phyloP scores from a whole-genome alignment of 2,329 filamentous ascomycete genomes.

The Gaeumannomyces tritici region DNA sequence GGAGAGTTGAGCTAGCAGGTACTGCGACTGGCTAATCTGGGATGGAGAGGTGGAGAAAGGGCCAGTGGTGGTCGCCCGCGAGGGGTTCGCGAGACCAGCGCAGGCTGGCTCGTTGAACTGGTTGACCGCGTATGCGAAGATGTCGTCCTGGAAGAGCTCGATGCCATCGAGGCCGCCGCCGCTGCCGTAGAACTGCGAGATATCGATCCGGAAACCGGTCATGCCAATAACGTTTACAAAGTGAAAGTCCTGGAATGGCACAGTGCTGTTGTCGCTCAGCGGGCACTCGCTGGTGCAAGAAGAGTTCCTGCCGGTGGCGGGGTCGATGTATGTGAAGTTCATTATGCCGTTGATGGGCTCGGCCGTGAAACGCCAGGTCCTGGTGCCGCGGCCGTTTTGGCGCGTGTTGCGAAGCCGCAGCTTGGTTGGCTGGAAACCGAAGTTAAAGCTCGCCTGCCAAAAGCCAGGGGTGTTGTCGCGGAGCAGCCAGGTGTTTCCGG shows the following conservation, averaged over 20 bases:
- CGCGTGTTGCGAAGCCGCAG: constrained; percentile 83
- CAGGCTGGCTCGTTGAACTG: constrained; percentile 85
- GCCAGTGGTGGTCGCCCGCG: constrained; percentile 60
- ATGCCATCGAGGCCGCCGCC: constrained; percentile 82
- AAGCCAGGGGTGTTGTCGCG: constrained; percentile 65
- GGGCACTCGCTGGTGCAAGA: constrained; percentile 79
- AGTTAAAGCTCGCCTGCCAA: constrained; percentile 77
- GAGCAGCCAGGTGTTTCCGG: constrained; percentile 78
- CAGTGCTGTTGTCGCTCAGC: constrained; percentile 58
- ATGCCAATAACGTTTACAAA: constrained; percentile 87
- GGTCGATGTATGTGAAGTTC: constrained; percentile 87
- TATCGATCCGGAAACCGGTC: constrained; percentile 75
- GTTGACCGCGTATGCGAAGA: constrained; percentile 75
- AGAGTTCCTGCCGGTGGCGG: constrained; percentile 52
- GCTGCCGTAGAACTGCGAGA: constrained; percentile 76
- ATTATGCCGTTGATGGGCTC: constrained; percentile 85
- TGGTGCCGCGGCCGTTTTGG: constrained; percentile 73
- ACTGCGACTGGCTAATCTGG: constrained; percentile 61
- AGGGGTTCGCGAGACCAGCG: constrained; percentile 52
- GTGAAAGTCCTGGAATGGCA: constrained; percentile 76
- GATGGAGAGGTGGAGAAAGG: constrained; percentile 65
- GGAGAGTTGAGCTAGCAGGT: constrained; percentile 60
- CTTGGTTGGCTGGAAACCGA: constrained; percentile 79
- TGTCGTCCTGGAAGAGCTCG: constrained; percentile 77
- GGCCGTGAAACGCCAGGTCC: constrained; percentile 78